Evolutionary conservation across 2,329 filamentous ascomycete genomes (phyloP).

Genomic region (Cladophialophora immunda): DNA sequence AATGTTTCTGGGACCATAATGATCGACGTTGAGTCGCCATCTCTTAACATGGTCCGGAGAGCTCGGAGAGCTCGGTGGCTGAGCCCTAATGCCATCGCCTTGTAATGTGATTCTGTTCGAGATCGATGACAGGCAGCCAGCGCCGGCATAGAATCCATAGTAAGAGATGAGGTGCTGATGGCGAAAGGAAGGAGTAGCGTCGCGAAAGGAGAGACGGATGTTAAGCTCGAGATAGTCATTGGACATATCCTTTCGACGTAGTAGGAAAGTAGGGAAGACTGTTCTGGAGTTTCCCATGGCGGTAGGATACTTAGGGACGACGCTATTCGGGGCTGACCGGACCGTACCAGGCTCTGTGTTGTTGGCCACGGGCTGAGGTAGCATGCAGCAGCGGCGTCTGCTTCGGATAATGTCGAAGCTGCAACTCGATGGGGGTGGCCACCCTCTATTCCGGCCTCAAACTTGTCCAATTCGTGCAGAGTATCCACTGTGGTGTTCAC

Average conservation of each 20-base stretch:
- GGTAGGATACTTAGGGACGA: constrained; percentile 10
- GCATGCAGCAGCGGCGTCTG: constrained; percentile 2
- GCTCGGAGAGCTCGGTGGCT: constrained; percentile 38
- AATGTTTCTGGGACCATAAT: constrained; percentile 44
- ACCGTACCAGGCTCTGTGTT: not conserved
- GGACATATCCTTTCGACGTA: constrained; percentile 26
- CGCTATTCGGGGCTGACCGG: not conserved
- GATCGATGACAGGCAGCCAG: constrained; percentile 29
- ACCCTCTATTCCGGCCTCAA: not conserved
- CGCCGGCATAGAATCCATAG: constrained; percentile 26
- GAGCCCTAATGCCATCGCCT: constrained; percentile 16
- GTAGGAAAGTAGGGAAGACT: constrained; percentile 24
- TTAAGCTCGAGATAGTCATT: constrained; percentile 16
- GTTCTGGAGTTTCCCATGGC: not conserved
- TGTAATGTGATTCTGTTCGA: constrained; percentile 17
- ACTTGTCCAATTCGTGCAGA: constrained; percentile 7
- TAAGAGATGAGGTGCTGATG: constrained; percentile 18
- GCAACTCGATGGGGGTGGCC: not conserved
- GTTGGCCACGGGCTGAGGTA: constrained; percentile 16
- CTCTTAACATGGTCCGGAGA: constrained; percentile 42
- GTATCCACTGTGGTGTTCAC: constrained; percentile 22
- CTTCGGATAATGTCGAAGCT: not conserved
- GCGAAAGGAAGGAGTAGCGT: constrained; percentile 27
- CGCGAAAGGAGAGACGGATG: constrained; percentile 22
- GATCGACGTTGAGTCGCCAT: constrained; percentile 2